Evolutionary conservation across 805 yeast genomes (phyloP), one percentile per base, ranked within the genome.

Genomic region (Vanderwaltozyma tropicalis): DNA sequence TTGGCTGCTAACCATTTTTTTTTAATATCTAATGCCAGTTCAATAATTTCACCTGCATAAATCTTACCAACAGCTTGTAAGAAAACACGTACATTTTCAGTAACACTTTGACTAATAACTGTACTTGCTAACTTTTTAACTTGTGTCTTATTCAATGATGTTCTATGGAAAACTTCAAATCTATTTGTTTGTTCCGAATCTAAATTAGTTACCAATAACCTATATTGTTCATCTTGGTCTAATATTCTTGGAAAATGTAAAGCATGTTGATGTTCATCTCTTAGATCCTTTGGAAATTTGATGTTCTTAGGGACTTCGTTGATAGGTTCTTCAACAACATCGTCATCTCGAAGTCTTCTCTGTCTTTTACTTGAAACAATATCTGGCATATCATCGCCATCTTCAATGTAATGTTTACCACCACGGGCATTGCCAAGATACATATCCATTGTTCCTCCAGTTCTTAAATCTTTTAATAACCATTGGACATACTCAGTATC

Each of bases 41-140:
- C 94, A 11, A 88, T 80, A 14, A 88, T 72, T 49, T 88, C 96
- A 11, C 95, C 95, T n/a, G 87, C 71, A 55, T 84, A 79, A 48
- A 85, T 82, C 55, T 88, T 88, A 2, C 94, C 82, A 39, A 86
- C 71, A 57, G 96, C 95, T 5, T 89, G 83, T 33, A 88, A 59
- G 8, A 86, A 78, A 37, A 84, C 78, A 0, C 94, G 82, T 17
- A 86, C 79, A 43, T 81, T 82, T 41, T 74, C 83, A 2, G 89
- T 78, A 10, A 87, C 76, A 32, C 79, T 76, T 55, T 87, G 95
- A 31, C 86, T 87, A 34, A 85, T 64, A 0, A 82, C 80, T 20
- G 81, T 73, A 48, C 80, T 78, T 11, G 94, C 88, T 18, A 87
- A 64, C 55, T 82, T 83, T 57, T 81, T 83, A 9, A 89, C 81